Evolutionary conservation across 768 basidiomycete genomes (phyloP), one percentile per base, ranked within the genome.

Genomic region (Leccinum uliginosum): DNA sequence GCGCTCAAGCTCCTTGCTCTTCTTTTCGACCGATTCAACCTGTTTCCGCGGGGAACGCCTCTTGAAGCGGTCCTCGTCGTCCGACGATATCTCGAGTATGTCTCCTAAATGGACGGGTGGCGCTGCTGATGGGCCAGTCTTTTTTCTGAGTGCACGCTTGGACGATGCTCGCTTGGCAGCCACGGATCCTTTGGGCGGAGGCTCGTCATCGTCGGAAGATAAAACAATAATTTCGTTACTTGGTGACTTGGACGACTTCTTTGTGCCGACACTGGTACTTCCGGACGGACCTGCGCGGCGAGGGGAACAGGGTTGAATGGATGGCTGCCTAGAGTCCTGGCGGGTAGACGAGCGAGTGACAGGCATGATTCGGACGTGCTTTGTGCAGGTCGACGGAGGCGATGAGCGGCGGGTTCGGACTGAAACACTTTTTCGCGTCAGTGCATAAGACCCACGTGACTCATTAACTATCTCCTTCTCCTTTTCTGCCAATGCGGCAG

Each of bases 11-110:
- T 56, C 57, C 58, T 58, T 59, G n/a, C 50, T 51, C 3, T 51
- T 49, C 26, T 17, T 23, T 17, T 56, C 62, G 1, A 70, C 54
- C 8, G 68, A 29, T 27, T 68, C 62, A 27, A 58, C 51, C 38
- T 54, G 46, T 26, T 66, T 67, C 55, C 50, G 59, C 45, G 43
- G 34, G 50, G 43, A n/a, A 44, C 43, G 0, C 44, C 59, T 57
- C 49, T 53, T 57, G n/a, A 58, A 23, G 24, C 44, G 48, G 12
- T 15, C 47, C 4, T 82, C 83, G 15, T 84, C 83, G 26, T 80
- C 81, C n/a, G 81, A 82, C 1, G 80, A 81, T 54, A 84, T 80
- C 65, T 84, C 83, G 50, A 84, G 78, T 19, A 83, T 69, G 19
- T 83, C 81, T 4, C 58, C 61, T 32, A 57, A 57, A 56, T 51